These are phyloP conservation scores for Rhizopus arrhizus DNA, from an alignment of 371 early-diverging fungal genomes.

Conservation along the genomic window DNA sequence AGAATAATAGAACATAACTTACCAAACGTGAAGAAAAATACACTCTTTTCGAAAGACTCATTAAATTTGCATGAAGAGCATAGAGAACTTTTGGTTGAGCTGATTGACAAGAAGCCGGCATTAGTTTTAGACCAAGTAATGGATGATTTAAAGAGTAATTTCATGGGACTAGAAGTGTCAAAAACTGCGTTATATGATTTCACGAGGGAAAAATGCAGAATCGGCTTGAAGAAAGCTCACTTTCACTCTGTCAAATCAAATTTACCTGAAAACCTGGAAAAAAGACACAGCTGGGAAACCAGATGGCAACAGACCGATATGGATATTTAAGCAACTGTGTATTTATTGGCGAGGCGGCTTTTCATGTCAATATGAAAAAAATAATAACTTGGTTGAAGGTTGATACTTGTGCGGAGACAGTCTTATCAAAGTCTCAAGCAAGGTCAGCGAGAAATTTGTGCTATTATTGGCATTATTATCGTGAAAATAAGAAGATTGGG, in stretches of 20 bases:
- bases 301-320: conserved; percentile 10
- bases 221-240: conserved; percentile 11
- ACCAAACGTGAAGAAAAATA: conserved; percentile 10
- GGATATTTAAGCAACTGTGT: conserved; percentile 17
- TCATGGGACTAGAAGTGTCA: conserved; percentile 5
- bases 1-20: conserved; percentile 10
- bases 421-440: conserved; percentile 7
- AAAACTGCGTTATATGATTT: conserved; percentile 10
- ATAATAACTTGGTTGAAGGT: background rate
- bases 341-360: conserved; percentile 13
- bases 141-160: conserved; percentile 14
- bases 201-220: conserved; percentile 11
- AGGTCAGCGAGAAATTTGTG: background rate
- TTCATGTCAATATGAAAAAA: conserved; percentile 19
- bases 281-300: conserved; percentile 11
- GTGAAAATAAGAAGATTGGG: background rate
- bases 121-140: conserved; percentile 20
- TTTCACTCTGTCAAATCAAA: conserved; percentile 1
- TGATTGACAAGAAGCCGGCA: conserved; percentile 18
- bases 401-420: conserved; percentile 8
- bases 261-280: conserved; percentile 7
- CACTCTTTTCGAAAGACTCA: conserved; percentile 14
- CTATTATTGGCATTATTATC: background rate
- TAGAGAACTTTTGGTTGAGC: conserved; percentile 15
- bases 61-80: conserved; percentile 14